phyloP scores from a whole-genome alignment of 1,284 basidiomycete genomes.

The Ceratobasidium sp. region DNA sequence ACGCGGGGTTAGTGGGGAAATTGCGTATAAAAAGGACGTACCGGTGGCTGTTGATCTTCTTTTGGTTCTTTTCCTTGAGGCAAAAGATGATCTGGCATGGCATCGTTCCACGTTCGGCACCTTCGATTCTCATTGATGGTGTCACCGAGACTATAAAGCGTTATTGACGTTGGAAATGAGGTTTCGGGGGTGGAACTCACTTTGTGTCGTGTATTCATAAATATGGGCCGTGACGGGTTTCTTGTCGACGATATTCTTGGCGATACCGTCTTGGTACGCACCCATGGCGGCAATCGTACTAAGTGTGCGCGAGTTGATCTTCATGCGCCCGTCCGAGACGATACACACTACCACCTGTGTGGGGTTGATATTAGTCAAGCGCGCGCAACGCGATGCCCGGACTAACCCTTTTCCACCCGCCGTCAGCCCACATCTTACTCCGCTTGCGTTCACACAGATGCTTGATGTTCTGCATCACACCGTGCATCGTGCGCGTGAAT shows the following conservation, averaged over 20 bases:
- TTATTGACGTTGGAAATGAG: neutral
- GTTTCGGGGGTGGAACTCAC: conserved; percentile 53
- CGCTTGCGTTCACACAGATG: conserved; percentile 82
- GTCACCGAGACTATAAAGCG: conserved; percentile 73
- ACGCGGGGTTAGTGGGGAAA: conserved; percentile 54
- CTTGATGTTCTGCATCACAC: conserved; percentile 87
- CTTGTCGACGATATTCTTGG: conserved; percentile 87
- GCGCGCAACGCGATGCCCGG: conserved; percentile 46
- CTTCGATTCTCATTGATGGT: conserved; percentile 81
- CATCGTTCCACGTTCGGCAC: conserved; percentile 77
- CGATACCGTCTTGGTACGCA: conserved; percentile 86
- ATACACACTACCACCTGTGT: conserved; percentile 54
- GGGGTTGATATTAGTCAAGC: conserved; percentile 10
- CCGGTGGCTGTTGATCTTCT: conserved; percentile 59
- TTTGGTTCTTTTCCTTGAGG: conserved; percentile 91
- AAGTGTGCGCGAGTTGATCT: conserved; percentile 86
- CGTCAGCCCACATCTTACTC: conserved; percentile 93
- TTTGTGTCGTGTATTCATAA: conserved; percentile 93
- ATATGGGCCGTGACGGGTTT: conserved; percentile 90
- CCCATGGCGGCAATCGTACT: conserved; percentile 89
- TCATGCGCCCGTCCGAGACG: conserved; percentile 79
- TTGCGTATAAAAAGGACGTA: neutral
- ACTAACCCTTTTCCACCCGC: conserved; percentile 95
- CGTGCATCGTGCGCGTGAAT: conserved; percentile 89
- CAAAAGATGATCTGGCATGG: conserved; percentile 95